Base-by-base conservation (phyloP, 768 basidiomycete genomes). In the Lactarius deliciosus region DNA sequence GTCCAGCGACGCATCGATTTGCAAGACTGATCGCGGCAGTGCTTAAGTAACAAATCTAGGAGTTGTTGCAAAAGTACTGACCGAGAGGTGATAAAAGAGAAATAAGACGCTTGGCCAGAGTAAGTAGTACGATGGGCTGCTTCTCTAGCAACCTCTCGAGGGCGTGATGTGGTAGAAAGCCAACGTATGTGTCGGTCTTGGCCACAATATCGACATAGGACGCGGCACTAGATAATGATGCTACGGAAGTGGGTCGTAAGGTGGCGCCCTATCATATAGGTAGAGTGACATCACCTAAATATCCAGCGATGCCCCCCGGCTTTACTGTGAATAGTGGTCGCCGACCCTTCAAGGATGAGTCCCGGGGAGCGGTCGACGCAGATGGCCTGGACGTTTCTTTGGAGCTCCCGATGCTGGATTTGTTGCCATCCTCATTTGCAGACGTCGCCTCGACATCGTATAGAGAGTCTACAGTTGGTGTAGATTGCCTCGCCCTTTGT, bases 121-220 rank as follows among this genome's bases (percentile, higher is more conserved):
- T 99, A 16, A 99, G 80, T 13, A 98, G 82, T 2, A 99, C 97
- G 61, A 99, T 98, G 2, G 97, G 97, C 57, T 92, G 84, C 71
- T 95, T 90, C 76, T 98, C 97, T 50, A 98, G 82, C 63, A 99
- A 82, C 28, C 91, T 82, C 73, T 98, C 94, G 63, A 99, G 79
- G 7, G 96, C 90, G 73, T 89, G 84, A 3, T 91, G 86, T 1
- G 97, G 92, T 34, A 99, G 77, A 76, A 96, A 96, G 0, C 97
- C 97, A 69, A 98, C 97, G 72, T 96, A 99, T n/a, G 90, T 91
- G 74, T 99, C 96, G 0, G 96, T 98, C 80, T 98, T 98, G 5
- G 97, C 95, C 70, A 83, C 89, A 75, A 99, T 97, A 75, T 96
- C 94, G 54, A 98, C 96, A 74, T 98, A 99, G 2, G 94, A 96